Evolutionary conservation across 108 stramenopile genomes (phyloP), one percentile per base, ranked within the genome.

Genomic region (Fragilariopsis cylindrus): DNA sequence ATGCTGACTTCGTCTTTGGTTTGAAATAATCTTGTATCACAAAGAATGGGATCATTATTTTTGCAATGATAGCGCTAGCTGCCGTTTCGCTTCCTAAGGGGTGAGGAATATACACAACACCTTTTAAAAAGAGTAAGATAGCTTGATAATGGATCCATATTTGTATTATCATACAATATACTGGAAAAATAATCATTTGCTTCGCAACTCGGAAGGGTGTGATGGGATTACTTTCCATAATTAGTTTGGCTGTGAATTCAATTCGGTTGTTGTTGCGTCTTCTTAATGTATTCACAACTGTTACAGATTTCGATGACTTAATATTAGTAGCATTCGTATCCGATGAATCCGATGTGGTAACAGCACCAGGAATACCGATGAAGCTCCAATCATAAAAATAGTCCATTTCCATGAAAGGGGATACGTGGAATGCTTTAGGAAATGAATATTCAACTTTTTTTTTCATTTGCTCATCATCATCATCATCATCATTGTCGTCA

Each of bases 391-490:
- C 94, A 75, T 97, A 98, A 47, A 67, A 72, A 69, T 96, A 91
- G 55, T 91, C 87, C 98, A 98, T 98, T 70, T 92, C 93, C 97
- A 97, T 97, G 85, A 98, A 98, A 30, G 98, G 98, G 45, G 91
- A 93, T n/a, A 98, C 98, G 76, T 98, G 98, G 75, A 98, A 98
- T 21, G 62, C 69, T 72, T 98, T 98, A n/a, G 74, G 81, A 72
- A 92, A 85, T 58, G 74, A 45, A 65, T 83, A 74, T 64, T 65
- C 6, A 30, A 67, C 49, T 15, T 71, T 53, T 18, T 45, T 55
- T 55, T 39, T 48, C 41, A 46, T 57, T 9, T 30, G 30, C 30
- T 30, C 30, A 30, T 2, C 30, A 30, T 30, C 30, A 30, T 30
- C 30, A 30, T 30, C 30, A 30, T 30, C 30, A 30, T 30, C 30